Evolutionary conservation across 2,329 filamentous ascomycete species (phyloP).

Genomic region (Trichoderma sp.): DNA sequence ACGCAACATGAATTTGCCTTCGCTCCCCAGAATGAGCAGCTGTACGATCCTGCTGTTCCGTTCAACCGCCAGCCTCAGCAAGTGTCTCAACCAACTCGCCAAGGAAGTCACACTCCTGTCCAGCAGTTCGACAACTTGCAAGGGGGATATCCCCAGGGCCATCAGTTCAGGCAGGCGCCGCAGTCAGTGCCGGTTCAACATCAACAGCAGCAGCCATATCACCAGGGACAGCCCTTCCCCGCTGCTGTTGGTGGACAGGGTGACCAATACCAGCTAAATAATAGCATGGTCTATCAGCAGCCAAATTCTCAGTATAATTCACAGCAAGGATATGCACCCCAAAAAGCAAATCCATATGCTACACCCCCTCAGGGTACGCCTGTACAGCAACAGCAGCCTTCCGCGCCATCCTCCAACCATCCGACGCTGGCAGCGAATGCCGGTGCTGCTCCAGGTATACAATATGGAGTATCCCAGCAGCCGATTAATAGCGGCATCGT

Average conservation of each 20-base stretch:
- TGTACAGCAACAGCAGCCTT: slow-evolving; percentile 17
- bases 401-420: background rate
- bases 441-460: background rate
- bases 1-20: slow-evolving; percentile 35
- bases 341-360: slow-evolving; percentile 26
- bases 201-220: slow-evolving; percentile 29
- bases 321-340: slow-evolving; percentile 21
- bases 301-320: slow-evolving; percentile 10
- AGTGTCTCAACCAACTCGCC: slow-evolving; percentile 32
- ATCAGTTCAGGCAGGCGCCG: slow-evolving; percentile 27
- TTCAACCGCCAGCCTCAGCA: slow-evolving; percentile 35
- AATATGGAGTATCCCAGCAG: slow-evolving; percentile 27
- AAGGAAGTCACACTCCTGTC: slow-evolving; percentile 35
- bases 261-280: slow-evolving; percentile 22
- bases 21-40: slow-evolving; percentile 31
- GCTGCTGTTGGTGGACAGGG: slow-evolving; percentile 29
- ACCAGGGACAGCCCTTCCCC: slow-evolving; percentile 26
- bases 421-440: background rate
- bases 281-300: slow-evolving; percentile 21
- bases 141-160: slow-evolving; percentile 28
- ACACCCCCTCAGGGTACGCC: slow-evolving; percentile 19
- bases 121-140: slow-evolving; percentile 31
- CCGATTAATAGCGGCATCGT: slow-evolving; percentile 24
- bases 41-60: slow-evolving; percentile 33
- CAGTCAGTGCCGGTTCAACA: slow-evolving; percentile 33